Percentiles rank a stretch among this genome's conserved stretches.
These are phyloP conservation scores for Ophiostoma piceae DNA, from an alignment of 2,329 filamentous ascomycete species.

Conservation along the genomic window DNA sequence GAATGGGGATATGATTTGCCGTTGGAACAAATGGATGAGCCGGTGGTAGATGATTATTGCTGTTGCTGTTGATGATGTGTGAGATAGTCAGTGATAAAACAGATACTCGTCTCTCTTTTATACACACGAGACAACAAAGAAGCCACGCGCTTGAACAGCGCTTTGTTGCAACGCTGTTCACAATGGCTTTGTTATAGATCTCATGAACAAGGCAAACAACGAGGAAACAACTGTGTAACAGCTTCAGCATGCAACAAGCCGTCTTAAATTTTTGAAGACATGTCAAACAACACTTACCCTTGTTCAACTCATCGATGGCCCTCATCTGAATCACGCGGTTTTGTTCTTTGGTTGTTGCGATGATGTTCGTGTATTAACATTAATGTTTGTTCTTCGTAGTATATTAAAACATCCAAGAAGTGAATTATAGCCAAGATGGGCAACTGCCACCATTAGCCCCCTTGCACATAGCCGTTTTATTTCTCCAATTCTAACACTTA, in stretches of 20 bases:
- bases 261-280: neutral
- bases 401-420: slow-evolving; percentile 11
- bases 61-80: neutral
- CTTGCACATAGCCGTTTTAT: neutral
- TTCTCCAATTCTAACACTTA: neutral
- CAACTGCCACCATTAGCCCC: neutral
- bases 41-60: neutral
- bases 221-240: neutral
- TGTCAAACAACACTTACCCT: neutral
- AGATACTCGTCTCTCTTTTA: neutral
- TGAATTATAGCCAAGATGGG: neutral
- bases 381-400: neutral
- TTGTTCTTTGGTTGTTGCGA: neutral
- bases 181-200: neutral
- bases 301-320: neutral
- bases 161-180: neutral
- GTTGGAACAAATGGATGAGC: neutral
- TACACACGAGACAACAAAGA: neutral
- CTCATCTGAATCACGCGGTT: neutral
- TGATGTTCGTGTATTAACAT: neutral
- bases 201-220: neutral
- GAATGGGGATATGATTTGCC: neutral
- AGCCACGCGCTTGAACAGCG: neutral
- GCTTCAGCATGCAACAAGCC: neutral
- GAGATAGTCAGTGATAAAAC: neutral